A percentile compares a stretch with the other conserved stretches of the same genome.
Conservation (phyloP, 2,329 filamentous ascomycete genomes). For the Fusarium begoniae region DNA sequence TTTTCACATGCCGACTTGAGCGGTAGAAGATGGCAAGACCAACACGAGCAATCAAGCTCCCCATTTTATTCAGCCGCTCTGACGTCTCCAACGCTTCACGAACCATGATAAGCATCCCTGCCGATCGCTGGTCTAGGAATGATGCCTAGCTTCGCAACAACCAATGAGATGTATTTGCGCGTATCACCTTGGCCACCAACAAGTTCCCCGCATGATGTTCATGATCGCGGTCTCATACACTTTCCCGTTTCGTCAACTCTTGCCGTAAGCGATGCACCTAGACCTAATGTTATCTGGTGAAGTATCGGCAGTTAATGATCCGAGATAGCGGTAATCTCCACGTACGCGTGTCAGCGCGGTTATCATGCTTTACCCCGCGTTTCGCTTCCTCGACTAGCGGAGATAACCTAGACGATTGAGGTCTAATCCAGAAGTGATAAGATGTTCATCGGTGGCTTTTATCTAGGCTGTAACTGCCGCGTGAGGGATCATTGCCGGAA, state of each 20-base stretch:
- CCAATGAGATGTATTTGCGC: background rate
- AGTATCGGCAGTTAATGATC: background rate
- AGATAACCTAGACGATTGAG: background rate
- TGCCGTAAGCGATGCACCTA: background rate
- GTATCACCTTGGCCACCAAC: background rate
- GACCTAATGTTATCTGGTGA: background rate
- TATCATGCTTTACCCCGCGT: background rate
- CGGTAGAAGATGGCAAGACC: background rate
- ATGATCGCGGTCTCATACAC: background rate
- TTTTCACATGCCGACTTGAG: background rate
- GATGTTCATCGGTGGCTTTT: background rate
- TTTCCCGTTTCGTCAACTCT: background rate
- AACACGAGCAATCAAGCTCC: background rate
- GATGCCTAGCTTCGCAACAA: background rate
- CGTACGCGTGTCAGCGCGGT: background rate
- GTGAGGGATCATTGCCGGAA: background rate
- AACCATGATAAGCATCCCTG: background rate
- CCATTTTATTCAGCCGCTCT: too few relatives aligned
- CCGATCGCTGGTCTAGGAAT: background rate
- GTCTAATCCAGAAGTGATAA: background rate
- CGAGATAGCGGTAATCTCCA: background rate
- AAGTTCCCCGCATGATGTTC: background rate
- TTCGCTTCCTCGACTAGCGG: background rate
- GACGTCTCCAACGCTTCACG: background rate
- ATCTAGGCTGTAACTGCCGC: background rate